Evolutionary conservation across 2,329 filamentous ascomycete genomes (phyloP), one percentile per base, ranked within the genome.

Genomic region (Fusarium guadeloupense): DNA sequence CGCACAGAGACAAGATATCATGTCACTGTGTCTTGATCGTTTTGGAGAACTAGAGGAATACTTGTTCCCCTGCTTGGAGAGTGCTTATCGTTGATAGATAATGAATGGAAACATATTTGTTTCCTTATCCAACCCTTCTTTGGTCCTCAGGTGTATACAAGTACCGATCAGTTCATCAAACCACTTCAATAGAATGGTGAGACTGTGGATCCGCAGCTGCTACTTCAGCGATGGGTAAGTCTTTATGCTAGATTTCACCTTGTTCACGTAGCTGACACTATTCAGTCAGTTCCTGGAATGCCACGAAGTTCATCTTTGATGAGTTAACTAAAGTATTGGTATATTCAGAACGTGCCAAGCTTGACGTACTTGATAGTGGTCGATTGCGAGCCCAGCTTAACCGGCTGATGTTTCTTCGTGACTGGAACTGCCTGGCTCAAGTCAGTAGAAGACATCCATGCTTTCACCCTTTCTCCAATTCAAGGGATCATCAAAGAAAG

Each of bases 61-160:
- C 1, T 42, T 26, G 1, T 48, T 48, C 5, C 45, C 45, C 2
- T 31, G 30, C 5, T 7, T 48, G 4, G 37, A 48, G 6, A n/a
- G 35, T 16, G 16, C 16, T 5, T 42, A 19, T 13, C 16, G 26
- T 10, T n/a, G 5, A n/a, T 12, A 33, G 2, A n/a, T 48, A 5
- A 50, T 3, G 46, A 50, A 1, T 50, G 46, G 46, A 50, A 19
- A 14, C 46, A 50, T 1, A 48, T 34, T 23, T 35, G 45, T 1
- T 41, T 48, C 1, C 1, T 48, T 6, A 48, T 48, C 5, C 45
- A 48, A 12, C 45, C 45, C 1, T 48, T 48, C 25, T 48, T 48
- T n/a, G 45, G 41, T 31, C 45, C 34, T 10, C 45, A 48, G 19
- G 45, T 48, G 4, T 48, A 48, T 14, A 48, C 45, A 2, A 48